Evolutionary conservation across 306 rosid genomes (phyloP).

Genomic region (Casuarina glauca): DNA sequence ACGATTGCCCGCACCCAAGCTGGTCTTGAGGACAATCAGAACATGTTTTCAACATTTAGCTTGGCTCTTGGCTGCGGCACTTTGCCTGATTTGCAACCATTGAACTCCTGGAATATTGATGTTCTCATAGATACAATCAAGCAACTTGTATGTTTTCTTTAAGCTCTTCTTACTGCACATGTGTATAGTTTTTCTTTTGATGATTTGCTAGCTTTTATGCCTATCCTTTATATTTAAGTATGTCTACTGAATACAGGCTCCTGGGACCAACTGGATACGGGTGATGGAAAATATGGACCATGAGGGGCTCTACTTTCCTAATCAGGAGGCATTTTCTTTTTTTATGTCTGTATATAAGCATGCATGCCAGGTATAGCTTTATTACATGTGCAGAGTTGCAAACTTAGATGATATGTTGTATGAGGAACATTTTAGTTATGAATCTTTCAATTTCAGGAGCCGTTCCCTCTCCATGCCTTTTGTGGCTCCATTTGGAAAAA

Average conservation of each 20-base stretch:
- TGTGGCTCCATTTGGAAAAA: slow-evolving; percentile 97
- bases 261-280: slow-evolving; percentile 69
- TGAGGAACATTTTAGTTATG: slow-evolving; percentile 7
- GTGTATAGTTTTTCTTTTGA: slow-evolving; percentile 11
- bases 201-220: slow-evolving; percentile 15
- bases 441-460: slow-evolving; percentile 57
- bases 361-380: slow-evolving; percentile 68
- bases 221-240: slow-evolving; percentile 1
- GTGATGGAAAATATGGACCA: slow-evolving; percentile 91
- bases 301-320: slow-evolving; percentile 92
- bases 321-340: slow-evolving; percentile 85
- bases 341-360: slow-evolving; percentile 75
- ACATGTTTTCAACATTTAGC: slow-evolving; percentile 57
- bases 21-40: slow-evolving; percentile 88
- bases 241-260: slow-evolving; percentile 67
- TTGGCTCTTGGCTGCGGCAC: slow-evolving; percentile 68
- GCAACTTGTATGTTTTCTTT: slow-evolving; percentile 64
- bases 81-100: slow-evolving; percentile 63
- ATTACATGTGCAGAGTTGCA: slow-evolving; percentile 10
- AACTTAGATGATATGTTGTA: slow-evolving; percentile 1
- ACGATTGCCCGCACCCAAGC: slow-evolving; percentile 69
- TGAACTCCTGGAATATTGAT: slow-evolving; percentile 90
- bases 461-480: slow-evolving; percentile 91
- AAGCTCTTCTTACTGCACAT: background rate
- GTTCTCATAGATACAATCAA: slow-evolving; percentile 77